Conservation (phyloP, 345 rosid species). For the Gynandropsis gynandra region DNA sequence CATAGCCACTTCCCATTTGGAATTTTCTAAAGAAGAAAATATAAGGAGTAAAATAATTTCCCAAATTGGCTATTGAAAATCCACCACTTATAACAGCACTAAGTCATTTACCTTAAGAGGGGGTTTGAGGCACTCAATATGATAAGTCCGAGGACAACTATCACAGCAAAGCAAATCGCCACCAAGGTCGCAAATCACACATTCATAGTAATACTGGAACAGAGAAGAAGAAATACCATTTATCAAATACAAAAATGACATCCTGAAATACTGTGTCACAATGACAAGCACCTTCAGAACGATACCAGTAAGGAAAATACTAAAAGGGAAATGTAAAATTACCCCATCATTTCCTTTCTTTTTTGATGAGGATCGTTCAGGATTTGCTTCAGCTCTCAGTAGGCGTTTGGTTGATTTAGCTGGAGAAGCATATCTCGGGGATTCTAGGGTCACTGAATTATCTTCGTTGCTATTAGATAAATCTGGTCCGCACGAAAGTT, state of each 20-base stretch:
- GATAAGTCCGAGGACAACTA: conserved; percentile 92
- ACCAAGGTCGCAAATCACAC: conserved; percentile 92
- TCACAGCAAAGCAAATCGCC: conserved; percentile 97
- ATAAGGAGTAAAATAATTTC: conserved; percentile 9
- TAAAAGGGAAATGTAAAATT: conserved; percentile 19
- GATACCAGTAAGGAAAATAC: conserved; percentile 1
- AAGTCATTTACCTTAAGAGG: conserved; percentile 77
- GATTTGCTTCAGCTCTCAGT: conserved; percentile 39
- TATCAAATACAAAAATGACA: neutral
- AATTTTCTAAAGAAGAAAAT: conserved; percentile 53
- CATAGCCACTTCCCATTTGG: conserved; percentile 98
- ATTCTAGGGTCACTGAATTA: conserved; percentile 35
- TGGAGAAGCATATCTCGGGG: conserved; percentile 41
- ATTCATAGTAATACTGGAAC: conserved; percentile 95
- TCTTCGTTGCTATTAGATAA: conserved; percentile 55
- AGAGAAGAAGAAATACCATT: conserved; percentile 20
- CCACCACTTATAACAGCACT: neutral
- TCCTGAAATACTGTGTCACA: too few species aligned
- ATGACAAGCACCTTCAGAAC: neutral
- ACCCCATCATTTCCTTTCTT: conserved; percentile 98
- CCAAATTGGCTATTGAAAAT: conserved; percentile 3
- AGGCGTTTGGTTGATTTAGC: conserved; percentile 41
- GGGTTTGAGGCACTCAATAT: conserved; percentile 89
- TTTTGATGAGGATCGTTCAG: conserved; percentile 50
- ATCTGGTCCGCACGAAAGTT: conserved; percentile 57